Evolutionary conservation across 495 filamentous ascomycete genomes (phyloP).

Genomic region (Peziza echinospora): DNA sequence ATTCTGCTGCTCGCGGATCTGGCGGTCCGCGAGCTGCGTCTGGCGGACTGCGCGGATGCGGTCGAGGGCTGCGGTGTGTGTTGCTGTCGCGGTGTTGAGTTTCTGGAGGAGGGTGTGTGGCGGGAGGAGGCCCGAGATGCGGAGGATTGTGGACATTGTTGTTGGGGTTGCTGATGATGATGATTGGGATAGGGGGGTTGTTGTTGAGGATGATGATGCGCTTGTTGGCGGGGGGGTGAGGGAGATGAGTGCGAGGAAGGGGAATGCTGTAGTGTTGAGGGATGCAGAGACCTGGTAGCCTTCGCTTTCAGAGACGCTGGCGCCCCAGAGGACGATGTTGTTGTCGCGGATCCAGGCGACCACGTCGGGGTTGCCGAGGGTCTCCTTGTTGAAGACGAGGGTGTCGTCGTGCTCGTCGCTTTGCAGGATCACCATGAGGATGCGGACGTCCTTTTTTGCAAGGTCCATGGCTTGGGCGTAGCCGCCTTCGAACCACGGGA

Average conservation of each 20-base stretch:
- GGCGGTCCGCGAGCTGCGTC: conserved; percentile 56
- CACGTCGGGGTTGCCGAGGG: conserved; percentile 54
- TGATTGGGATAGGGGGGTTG: conserved; percentile 19
- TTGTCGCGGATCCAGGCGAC: conserved; percentile 52
- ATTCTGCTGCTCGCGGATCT: conserved; percentile 63
- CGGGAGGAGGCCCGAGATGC: conserved; percentile 46
- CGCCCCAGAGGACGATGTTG: conserved; percentile 72
- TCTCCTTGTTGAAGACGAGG: conserved; percentile 57
- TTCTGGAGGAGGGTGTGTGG: conserved; percentile 46
- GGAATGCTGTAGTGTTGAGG: conserved; percentile 71
- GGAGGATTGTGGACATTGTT: conserved; percentile 51
- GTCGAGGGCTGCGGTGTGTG: conserved; percentile 46
- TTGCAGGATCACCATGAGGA: conserved; percentile 62
- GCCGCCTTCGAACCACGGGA: conserved; percentile 63
- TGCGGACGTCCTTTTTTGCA: conserved; percentile 78
- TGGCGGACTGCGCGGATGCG: conserved; percentile 44
- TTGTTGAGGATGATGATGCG: neutral
- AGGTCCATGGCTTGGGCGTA: conserved; percentile 76
- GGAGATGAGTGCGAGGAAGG: conserved; percentile 62
- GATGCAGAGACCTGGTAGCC: conserved; percentile 74
- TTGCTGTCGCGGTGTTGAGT: conserved; percentile 43
- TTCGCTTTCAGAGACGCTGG: conserved; percentile 77
- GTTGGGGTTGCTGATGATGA: neutral
- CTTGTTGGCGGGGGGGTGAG: conserved; percentile 40
- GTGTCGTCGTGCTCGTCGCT: conserved; percentile 91